phyloP scores from a whole-genome alignment of 2,329 filamentous ascomycete genomes.

The Cladosporium sp. region DNA sequence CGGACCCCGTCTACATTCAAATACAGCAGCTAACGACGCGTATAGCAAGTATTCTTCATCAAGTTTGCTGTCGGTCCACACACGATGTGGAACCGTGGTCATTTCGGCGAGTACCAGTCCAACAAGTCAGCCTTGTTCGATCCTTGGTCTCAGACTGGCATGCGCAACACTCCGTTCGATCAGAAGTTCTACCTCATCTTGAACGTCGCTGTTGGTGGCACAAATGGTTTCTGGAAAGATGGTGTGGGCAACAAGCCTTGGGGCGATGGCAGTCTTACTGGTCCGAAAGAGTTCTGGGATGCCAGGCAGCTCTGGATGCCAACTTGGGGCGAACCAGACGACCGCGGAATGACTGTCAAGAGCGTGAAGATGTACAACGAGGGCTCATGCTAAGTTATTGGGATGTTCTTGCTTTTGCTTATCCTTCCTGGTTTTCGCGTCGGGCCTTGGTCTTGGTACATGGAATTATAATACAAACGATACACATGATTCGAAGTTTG shows the following conservation, averaged over 20 bases:
- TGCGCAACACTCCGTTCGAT: constrained; percentile 28
- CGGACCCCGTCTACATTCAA: no score
- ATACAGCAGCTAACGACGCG: neutral
- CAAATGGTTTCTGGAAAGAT: constrained; percentile 69
- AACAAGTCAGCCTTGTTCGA: constrained; percentile 26
- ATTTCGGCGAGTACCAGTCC: constrained; percentile 21
- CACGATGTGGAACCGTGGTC: constrained; percentile 27
- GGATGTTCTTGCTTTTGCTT: neutral
- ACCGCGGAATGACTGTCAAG: constrained; percentile 26
- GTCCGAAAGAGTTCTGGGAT: constrained; percentile 71
- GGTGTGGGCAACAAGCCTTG: constrained; percentile 67
- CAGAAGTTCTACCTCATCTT: constrained; percentile 31
- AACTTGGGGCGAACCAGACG: constrained; percentile 25
- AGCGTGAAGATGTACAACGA: constrained; percentile 32
- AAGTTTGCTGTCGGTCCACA: constrained; percentile 32
- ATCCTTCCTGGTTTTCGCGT: neutral
- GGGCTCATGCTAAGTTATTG: neutral
- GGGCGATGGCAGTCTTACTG: constrained; percentile 62
- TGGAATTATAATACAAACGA: neutral
- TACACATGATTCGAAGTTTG: neutral
- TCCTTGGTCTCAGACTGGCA: constrained; percentile 24
- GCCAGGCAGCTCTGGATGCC: constrained; percentile 23
- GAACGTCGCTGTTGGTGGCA: constrained; percentile 28
- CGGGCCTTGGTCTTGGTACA: neutral
- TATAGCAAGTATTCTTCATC: constrained; percentile 65